Evolutionary conservation across 139 green algal genomes (phyloP), one percentile per base, ranked within the genome.

Genomic region (Chlorella sp.): DNA sequence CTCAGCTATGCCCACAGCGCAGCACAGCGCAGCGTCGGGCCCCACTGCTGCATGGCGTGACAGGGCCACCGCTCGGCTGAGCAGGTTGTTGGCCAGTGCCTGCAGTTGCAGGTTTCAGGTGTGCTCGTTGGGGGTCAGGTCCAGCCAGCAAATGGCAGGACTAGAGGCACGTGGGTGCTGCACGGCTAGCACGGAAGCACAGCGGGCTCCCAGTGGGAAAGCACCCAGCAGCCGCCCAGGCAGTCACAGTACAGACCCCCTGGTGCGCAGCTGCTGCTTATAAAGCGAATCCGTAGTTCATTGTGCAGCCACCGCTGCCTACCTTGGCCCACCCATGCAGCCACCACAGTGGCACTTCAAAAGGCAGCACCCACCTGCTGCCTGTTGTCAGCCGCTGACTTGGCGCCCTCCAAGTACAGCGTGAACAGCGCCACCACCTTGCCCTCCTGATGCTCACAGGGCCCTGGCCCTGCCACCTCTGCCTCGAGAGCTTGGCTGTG

Each of bases 1-100:
- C 48, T 88, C 53, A 15, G 89, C 75, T 12, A 92, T 61, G 24
- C 48, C 71, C 22, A 89, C 32, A 16, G 60, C 87, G 26, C 88
- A 90, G 42, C 69, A 78, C 3, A 86, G 83, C 7, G 64, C 69
- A 11, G 89, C 78, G 36, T 81, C 66, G 2, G 81, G 73, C 3
- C 78, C 64, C 3, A 92, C 36, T 3, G 84, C 83, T 3, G 48
- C 40, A 34, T 92, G 89, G 60, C 84, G 34, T 0, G 57, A 78
- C 83, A 92, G 89, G 34, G 75, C 18, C 64, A 92, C 68, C 21
- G 89, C 89, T 24, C 85, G 37, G 42, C 83, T 69, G 42, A 92
- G 83, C 48, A 92, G 53, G 85, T 89, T 92, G 79, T 86, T 89
- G 34, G 89, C 83, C 40, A 89, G 34, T 4, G 89, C 83, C 85